Base-by-base conservation (phyloP, 345 rosid genomes). In the Fremontodendron californicum region DNA sequence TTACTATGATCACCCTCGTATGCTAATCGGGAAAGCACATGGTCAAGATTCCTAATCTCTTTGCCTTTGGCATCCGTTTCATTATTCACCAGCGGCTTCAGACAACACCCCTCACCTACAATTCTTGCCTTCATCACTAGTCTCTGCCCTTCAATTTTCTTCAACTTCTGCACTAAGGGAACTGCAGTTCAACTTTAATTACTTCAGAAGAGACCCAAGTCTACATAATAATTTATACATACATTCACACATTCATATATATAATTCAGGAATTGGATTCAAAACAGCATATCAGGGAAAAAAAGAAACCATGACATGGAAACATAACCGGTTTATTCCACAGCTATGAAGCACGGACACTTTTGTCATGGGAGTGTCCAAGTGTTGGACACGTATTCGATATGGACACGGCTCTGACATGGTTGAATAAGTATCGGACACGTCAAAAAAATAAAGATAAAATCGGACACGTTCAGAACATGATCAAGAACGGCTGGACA, bases 11-110 rank as follows among this genome's bases (percentile, higher is more conserved):
- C 37, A 15, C 71, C 16, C 73, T 65, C 35, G 42, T 75, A 83
- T 3, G 37, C 49, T 11, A 43, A 75, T 27, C 75, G 78, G 37
- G 83, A 55, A 57, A 74, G 67, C 75, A 78, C 73, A 2, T 62
- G 67, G 2, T 78, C 86, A 37, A 80, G 55, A 46, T 52, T 69
- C 33, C 4, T 52, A 15, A 4, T 8, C 51, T 65, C 63, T 8
- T 73, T 54, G 31, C 73, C 23, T 27, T 27, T 2, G n/a, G 55
- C 39, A 25, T 68, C 73, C 37, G 16, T 68, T 25, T 25, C 10
- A 45, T 68, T 25, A 21, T 10, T 21, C 31, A 21, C 60, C 60
- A 9, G 29, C 0, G 5, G 60, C 3, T 52, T 55, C 12, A n/a
- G n/a, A 9, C 40, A 40, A 9, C 16, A 10, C 29, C 29, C 19